These are phyloP conservation scores for Urtica urens DNA, from an alignment of 306 rosid species.

Conservation along the genomic window DNA sequence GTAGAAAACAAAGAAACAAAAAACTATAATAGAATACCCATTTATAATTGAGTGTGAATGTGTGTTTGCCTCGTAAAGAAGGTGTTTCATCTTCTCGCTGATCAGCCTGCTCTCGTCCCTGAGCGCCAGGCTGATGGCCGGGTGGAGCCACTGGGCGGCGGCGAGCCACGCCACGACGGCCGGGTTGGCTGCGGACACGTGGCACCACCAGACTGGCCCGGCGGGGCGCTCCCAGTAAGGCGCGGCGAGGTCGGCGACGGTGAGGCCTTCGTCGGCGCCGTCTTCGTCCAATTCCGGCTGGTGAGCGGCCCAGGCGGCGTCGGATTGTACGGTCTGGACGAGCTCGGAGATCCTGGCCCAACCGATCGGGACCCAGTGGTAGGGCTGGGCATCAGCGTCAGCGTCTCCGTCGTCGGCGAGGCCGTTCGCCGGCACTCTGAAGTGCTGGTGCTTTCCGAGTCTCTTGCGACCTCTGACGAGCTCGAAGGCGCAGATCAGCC, in stretches of 20 bases:
- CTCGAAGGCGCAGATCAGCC: slow-evolving; percentile 89
- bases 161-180: slow-evolving; percentile 58
- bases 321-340: slow-evolving; percentile 50
- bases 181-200: slow-evolving; percentile 69
- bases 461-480: slow-evolving; percentile 36
- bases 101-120: slow-evolving; percentile 74
- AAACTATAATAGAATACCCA: background rate
- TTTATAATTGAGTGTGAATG: background rate
- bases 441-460: slow-evolving; percentile 25
- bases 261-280: slow-evolving; percentile 56
- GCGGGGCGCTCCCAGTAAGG: slow-evolving; percentile 90
- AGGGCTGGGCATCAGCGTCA: slow-evolving; percentile 10
- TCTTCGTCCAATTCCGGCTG: slow-evolving; percentile 36
- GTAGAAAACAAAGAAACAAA: background rate
- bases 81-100: slow-evolving; percentile 85
- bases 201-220: slow-evolving; percentile 97
- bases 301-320: slow-evolving; percentile 42
- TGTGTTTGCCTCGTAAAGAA: slow-evolving; percentile 61
- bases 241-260: slow-evolving; percentile 83
- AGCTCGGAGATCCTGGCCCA: slow-evolving; percentile 82
- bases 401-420: slow-evolving; percentile 11
- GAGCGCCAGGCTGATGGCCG: slow-evolving; percentile 76
- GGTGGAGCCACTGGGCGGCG: slow-evolving; percentile 78
- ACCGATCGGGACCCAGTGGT: slow-evolving; percentile 82
- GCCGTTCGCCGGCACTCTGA: slow-evolving; percentile 24